Percentiles rank a stretch among this genome's conserved stretches.
Evolutionary conservation across 169 alveolate species (phyloP).

Genomic region (Babesia divergens): DNA sequence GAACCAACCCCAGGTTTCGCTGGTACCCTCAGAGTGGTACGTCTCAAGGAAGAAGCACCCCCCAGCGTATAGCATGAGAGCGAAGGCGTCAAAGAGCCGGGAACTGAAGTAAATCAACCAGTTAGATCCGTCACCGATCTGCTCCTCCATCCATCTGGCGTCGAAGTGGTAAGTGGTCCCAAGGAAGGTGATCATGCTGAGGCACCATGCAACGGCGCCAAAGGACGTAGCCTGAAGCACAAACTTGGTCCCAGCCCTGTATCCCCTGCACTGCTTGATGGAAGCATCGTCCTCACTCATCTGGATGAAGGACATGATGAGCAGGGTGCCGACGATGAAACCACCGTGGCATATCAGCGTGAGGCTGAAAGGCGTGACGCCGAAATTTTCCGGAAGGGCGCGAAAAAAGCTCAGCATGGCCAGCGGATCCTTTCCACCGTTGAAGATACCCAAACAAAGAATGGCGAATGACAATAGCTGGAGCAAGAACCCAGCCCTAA

Average conservation of each 20-base stretch:
- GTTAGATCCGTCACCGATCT: constrained; percentile 82
- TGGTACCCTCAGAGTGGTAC: constrained; percentile 90
- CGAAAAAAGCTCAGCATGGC: constrained; percentile 79
- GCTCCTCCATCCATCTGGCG: constrained; percentile 82
- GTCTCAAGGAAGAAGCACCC: constrained; percentile 86
- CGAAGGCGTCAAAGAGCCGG: constrained; percentile 79
- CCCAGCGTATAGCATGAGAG: constrained; percentile 80
- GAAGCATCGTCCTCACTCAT: constrained; percentile 86
- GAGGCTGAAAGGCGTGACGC: constrained; percentile 79
- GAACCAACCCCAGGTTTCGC: constrained; percentile 89
- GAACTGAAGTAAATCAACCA: constrained; percentile 82
- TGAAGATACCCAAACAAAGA: constrained; percentile 67
- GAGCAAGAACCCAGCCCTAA: constrained; percentile 80
- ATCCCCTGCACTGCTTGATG: constrained; percentile 85
- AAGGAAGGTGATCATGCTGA: constrained; percentile 76
- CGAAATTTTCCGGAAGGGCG: constrained; percentile 81
- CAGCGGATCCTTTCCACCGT: constrained; percentile 79
- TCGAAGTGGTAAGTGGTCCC: constrained; percentile 84
- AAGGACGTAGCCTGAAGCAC: constrained; percentile 83
- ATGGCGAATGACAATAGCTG: constrained; percentile 71
- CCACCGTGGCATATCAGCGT: constrained; percentile 79
- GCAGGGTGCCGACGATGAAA: constrained; percentile 78
- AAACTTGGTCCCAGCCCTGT: constrained; percentile 84
- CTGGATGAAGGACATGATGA: constrained; percentile 79
- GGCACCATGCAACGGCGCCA: constrained; percentile 82